phyloP scores from a whole-genome alignment of 352 stramenopile species.

The Globisporangium parvum region DNA sequence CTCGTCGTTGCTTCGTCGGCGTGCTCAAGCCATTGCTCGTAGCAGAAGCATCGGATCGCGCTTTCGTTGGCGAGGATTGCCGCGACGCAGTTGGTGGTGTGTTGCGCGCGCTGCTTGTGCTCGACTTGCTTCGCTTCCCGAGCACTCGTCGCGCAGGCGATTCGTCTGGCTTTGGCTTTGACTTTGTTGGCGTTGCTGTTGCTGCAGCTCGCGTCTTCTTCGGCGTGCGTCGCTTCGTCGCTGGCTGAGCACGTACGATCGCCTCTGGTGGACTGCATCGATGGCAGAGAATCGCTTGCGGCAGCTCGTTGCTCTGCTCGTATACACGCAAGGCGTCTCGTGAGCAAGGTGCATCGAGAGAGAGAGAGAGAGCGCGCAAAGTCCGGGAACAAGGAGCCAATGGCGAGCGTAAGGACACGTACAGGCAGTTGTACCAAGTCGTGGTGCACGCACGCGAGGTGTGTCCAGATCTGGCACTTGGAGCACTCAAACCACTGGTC shows the following conservation, averaged over 20 bases:
- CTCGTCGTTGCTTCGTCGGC: slow-evolving; percentile 22
- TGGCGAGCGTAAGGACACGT: neutral
- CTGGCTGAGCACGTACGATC: neutral
- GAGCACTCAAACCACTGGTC: slow-evolving; percentile 83
- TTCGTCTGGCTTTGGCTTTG: neutral
- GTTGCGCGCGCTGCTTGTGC: slow-evolving; percentile 10
- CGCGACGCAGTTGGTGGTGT: slow-evolving; percentile 6
- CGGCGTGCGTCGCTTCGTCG: neutral
- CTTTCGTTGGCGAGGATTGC: neutral
- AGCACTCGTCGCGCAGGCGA: slow-evolving; percentile 1
- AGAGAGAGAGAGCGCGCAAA: neutral
- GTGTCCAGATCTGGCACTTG: slow-evolving; percentile 67
- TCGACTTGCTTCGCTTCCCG: slow-evolving; percentile 3
- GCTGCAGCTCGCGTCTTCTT: neutral
- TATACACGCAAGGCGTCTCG: neutral
- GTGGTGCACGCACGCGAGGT: slow-evolving; percentile 62
- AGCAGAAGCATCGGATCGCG: neutral
- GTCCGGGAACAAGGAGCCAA: neutral
- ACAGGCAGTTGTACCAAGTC: slow-evolving; percentile 26
- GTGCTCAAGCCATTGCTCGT: slow-evolving; percentile 9
- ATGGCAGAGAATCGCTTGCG: slow-evolving; percentile 8
- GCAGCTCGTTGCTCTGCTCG: slow-evolving; percentile 9
- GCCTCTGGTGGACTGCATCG: neutral
- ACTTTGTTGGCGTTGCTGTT: neutral
- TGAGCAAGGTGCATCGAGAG: neutral